Percentiles rank a stretch among this genome's conserved stretches.
Evolutionary conservation across 495 filamentous ascomycete genomes (phyloP).

Genomic region (Parathielavia hyrcaniae): DNA sequence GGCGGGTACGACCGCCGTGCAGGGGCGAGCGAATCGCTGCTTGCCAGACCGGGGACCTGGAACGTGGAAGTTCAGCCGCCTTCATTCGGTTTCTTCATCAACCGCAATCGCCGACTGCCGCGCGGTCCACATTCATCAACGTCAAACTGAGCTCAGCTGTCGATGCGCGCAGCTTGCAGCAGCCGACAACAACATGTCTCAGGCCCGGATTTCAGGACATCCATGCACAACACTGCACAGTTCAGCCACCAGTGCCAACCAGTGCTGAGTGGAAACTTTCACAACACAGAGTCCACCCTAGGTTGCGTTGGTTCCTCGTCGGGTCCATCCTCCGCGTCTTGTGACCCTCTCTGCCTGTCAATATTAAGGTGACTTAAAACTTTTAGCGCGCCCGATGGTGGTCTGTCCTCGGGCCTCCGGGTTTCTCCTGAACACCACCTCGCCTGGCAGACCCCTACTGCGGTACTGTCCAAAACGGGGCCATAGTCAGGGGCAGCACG

Average conservation of each 20-base stretch:
- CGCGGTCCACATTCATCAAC: background rate
- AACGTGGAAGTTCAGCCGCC: background rate
- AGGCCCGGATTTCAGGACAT: background rate
- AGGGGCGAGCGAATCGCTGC: conserved; percentile 6
- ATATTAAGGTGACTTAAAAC: no score
- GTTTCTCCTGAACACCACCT: conserved; percentile 1
- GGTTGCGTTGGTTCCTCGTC: background rate
- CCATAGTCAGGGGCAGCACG: conserved; percentile 11
- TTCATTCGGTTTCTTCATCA: background rate
- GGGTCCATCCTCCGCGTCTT: conserved; percentile 1
- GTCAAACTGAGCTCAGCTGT: background rate
- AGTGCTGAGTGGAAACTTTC: background rate
- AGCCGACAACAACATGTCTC: background rate
- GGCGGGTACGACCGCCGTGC: conserved; percentile 1
- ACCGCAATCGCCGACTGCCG: conserved; percentile 4
- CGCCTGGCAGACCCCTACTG: conserved; percentile 5
- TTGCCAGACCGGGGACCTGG: background rate
- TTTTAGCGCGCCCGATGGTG: conserved; percentile 1
- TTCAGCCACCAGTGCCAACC: background rate
- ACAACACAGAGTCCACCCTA: background rate
- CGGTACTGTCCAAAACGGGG: conserved; percentile 7
- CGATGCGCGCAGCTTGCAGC: background rate
- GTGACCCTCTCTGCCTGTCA: no score
- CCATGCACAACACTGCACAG: background rate
- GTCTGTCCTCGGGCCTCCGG: background rate